Conservation (phyloP, 306 rosid species). For the Ammopiptanthus mongolicus region DNA sequence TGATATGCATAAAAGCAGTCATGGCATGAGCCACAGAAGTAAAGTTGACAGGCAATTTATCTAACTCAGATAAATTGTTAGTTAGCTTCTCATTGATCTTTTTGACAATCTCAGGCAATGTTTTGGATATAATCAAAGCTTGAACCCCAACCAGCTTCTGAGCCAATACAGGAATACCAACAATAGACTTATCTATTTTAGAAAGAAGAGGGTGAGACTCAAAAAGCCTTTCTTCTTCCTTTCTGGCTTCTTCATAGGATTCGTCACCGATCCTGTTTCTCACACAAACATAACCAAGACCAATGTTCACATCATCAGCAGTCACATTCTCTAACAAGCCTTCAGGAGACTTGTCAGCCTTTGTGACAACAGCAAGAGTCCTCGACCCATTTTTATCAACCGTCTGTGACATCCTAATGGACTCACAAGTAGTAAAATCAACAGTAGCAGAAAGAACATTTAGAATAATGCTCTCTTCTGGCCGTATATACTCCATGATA, state of each 20-base stretch:
- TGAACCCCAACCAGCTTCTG: constrained; percentile 50
- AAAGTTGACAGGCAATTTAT: constrained; percentile 27
- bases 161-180: constrained; percentile 50
- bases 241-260: constrained; percentile 47
- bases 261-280: constrained; percentile 53
- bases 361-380: constrained; percentile 58
- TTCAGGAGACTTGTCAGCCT: constrained; percentile 53
- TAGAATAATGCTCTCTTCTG: constrained; percentile 49
- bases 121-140: constrained; percentile 33
- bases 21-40: constrained; percentile 37
- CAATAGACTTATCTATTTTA: constrained; percentile 41
- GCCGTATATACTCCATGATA: constrained; percentile 54
- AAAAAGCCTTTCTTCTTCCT: constrained; percentile 25
- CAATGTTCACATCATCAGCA: constrained; percentile 58
- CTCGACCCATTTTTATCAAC: constrained; percentile 56
- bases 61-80: constrained; percentile 14
- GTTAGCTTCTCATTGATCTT: constrained; percentile 40
- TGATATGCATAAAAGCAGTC: constrained; percentile 35
- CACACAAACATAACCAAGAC: constrained; percentile 61
- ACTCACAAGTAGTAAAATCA: constrained; percentile 62
- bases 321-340: constrained; percentile 57
- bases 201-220: constrained; percentile 35
- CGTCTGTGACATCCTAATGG: constrained; percentile 56
- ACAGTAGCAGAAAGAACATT: constrained; percentile 65
- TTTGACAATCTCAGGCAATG: constrained; percentile 40